Base-by-base conservation (phyloP, 306 rosid species). In the Prinsepia uniflora region DNA sequence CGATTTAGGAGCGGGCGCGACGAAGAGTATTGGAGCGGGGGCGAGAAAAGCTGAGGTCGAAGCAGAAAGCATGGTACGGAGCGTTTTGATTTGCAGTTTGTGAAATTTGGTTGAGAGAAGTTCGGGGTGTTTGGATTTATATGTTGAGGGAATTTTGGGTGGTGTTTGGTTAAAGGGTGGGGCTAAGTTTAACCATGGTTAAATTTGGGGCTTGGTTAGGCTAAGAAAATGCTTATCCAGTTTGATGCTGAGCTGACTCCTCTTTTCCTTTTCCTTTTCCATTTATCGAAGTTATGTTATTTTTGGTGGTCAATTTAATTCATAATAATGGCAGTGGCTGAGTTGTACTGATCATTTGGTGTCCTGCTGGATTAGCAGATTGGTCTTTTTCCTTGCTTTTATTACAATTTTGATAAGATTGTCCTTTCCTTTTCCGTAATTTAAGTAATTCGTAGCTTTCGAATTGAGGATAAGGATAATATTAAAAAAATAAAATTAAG, bases 51-150 rank as follows among this genome's bases (percentile, higher is more conserved):
- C 17, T n/a, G 71, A 54, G 42, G 71, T 15, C 4, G 80, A 24
- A 14, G 65, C 47, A 19, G 85, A 78, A 19, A 80, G 50, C 87
- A 83, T 80, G 11, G 53, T 46, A 39, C 6, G 4, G 46, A 13
- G 76, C n/a, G 7, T 68, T 53, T 49, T 59, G 71, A 11, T 6
- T 67, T 15, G 68, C 36, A 24, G 18, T 0, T 3, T 54, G 15
- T 4, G 22, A 3, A 1, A 0, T 43, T 39, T 39, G 6, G 1
- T 20, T 7, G 3, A 3, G 11, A 0, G 5, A 40, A 36, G 15
- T 34, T 22, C 6, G 45, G 24, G 1, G 18, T 2, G 62, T 58
- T 56, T 11, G 55, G 46, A 8, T 4, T 57, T 57, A 24, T 57
- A 70, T 11, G 8, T 43, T 15, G 12, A n/a, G 45, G 55, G 65